Conservation (phyloP, 2,329 filamentous ascomycete species). For the Colletotrichum aenigma region DNA sequence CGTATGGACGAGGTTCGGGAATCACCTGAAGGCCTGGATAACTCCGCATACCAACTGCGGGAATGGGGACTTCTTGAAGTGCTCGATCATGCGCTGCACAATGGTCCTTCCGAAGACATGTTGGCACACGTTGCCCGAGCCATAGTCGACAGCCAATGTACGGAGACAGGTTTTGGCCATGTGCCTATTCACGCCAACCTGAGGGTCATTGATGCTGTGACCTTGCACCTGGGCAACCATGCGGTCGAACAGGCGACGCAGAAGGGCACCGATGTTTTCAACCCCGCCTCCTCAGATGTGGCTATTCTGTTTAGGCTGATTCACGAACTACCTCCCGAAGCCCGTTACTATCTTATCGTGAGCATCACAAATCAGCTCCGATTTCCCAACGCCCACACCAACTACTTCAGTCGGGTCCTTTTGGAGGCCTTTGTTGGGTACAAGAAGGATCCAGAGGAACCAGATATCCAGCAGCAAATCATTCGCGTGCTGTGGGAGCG, state of each 20-base stretch:
- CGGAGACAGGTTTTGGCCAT: slow-evolving; percentile 69
- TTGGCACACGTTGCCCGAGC: slow-evolving; percentile 79
- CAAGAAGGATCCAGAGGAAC: slow-evolving; percentile 74
- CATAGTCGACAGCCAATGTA: slow-evolving; percentile 64
- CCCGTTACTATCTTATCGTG: slow-evolving; percentile 82
- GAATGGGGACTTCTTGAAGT: slow-evolving; percentile 61
- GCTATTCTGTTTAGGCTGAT: slow-evolving; percentile 78
- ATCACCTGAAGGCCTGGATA: slow-evolving; percentile 67
- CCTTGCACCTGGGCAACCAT: slow-evolving; percentile 80
- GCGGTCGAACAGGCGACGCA: slow-evolving; percentile 66
- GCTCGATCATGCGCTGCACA: slow-evolving; percentile 62
- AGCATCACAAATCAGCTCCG: slow-evolving; percentile 92
- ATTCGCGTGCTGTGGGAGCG: slow-evolving; percentile 88
- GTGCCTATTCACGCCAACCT: slow-evolving; percentile 72
- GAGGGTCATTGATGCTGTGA: slow-evolving; percentile 77
- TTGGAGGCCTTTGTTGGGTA: slow-evolving; percentile 85
- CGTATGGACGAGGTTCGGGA: slow-evolving; percentile 76
- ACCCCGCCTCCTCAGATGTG: slow-evolving; percentile 68
- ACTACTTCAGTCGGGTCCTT: slow-evolving; percentile 88
- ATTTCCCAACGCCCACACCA: slow-evolving; percentile 86
- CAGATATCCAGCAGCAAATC: slow-evolving; percentile 87
- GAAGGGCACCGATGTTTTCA: slow-evolving; percentile 68
- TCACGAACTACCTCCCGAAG: slow-evolving; percentile 75
- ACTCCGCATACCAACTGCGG: slow-evolving; percentile 61
- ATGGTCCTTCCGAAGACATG: slow-evolving; percentile 71